phyloP scores from a whole-genome alignment of 73 alveolate species.

The Stentor coeruleus region DNA sequence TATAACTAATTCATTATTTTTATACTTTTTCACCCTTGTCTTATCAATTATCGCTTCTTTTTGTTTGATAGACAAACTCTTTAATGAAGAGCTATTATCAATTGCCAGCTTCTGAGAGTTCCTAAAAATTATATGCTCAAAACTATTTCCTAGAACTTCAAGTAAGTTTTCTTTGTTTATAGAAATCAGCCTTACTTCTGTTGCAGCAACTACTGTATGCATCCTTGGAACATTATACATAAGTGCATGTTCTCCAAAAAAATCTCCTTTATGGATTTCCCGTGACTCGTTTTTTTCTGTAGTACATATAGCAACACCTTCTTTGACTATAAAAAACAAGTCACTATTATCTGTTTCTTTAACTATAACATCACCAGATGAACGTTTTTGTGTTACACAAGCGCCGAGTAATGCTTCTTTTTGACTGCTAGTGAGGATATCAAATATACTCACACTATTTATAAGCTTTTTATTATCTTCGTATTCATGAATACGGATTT shows the following conservation, averaged over 20 bases:
- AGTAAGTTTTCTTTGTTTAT: neutral
- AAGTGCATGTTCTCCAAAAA: slow-evolving; percentile 50
- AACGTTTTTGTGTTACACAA: slow-evolving; percentile 25
- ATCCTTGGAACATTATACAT: slow-evolving; percentile 40
- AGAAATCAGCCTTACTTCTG: neutral
- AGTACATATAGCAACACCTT: slow-evolving; percentile 55
- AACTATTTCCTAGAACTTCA: neutral
- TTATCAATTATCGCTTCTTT: neutral
- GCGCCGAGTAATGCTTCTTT: slow-evolving; percentile 21
- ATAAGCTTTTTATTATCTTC: slow-evolving; percentile 39
- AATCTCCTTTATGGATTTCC: slow-evolving; percentile 51
- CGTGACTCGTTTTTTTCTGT: slow-evolving; percentile 43
- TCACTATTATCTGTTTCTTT: slow-evolving; percentile 81
- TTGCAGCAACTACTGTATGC: slow-evolving; percentile 40
- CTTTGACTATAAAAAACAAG: slow-evolving; percentile 66
- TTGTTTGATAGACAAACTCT: neutral
- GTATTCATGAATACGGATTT: slow-evolving; percentile 26
- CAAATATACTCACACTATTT: slow-evolving; percentile 29
- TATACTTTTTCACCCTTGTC: neutral
- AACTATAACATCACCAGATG: slow-evolving; percentile 49
- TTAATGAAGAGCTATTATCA: neutral
- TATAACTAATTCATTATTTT: neutral
- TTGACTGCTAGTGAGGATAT: neutral
- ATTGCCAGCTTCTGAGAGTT: neutral
- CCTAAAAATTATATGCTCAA: neutral